Conservation (phyloP, 495 filamentous ascomycete species). For the Hypoxylon lenormandii region DNA sequence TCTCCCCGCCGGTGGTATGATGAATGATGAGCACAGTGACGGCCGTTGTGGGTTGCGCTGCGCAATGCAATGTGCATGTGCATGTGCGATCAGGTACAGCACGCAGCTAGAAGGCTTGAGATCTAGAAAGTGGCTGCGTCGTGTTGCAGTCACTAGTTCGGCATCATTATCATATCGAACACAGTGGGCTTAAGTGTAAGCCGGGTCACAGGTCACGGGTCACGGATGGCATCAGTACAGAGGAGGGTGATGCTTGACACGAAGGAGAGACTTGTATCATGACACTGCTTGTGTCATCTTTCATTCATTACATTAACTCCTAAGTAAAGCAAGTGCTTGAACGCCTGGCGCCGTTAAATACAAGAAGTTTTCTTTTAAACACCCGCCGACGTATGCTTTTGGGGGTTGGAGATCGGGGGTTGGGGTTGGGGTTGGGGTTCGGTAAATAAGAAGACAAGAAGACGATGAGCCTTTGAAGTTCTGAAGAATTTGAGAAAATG, state of each 20-base stretch:
- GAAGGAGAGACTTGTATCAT: background rate
- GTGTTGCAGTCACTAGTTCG: too few species aligned
- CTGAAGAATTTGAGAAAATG: background rate
- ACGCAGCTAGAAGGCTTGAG: too few species aligned
- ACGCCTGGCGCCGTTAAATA: background rate
- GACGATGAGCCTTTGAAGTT: background rate
- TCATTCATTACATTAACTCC: conserved; percentile 1
- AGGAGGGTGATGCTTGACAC: background rate
- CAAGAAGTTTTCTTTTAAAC: background rate
- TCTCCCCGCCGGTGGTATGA: too few species aligned
- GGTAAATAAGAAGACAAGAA: background rate
- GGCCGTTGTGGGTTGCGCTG: too few species aligned
- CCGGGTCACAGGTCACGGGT: background rate
- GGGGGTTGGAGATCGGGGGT: too few species aligned
- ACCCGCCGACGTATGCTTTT: conserved; percentile 1
- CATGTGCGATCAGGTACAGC: too few species aligned
- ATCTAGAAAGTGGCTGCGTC: too few species aligned
- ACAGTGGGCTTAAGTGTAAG: too few species aligned
- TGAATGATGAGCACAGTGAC: too few species aligned
- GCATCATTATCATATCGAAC: too few species aligned
- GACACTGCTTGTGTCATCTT: background rate
- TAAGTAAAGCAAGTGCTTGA: background rate
- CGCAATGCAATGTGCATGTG: too few species aligned
- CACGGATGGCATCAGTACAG: background rate
- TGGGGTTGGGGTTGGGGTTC: too few species aligned